Evolutionary conservation across 805 yeast species (phyloP).

Genomic region (Ogataea kodamae): DNA sequence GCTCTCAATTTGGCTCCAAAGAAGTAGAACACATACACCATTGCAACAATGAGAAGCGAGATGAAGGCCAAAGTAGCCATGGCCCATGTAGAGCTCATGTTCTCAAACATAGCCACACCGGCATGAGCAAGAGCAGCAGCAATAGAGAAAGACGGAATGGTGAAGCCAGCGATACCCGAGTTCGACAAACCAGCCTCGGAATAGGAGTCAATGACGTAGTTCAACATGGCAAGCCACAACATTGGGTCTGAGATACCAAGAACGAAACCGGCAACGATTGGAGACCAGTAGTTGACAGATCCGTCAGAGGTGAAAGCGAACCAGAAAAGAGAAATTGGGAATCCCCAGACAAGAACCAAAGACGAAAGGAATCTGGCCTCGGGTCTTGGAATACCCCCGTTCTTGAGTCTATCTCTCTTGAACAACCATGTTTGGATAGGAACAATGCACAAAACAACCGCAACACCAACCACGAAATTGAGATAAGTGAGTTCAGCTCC

Average conservation of each 20-base stretch:
- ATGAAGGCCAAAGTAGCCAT: constrained; percentile 34
- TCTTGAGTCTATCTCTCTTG: constrained; percentile 29
- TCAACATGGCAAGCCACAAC: constrained; percentile 36
- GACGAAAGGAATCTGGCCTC: constrained; percentile 35
- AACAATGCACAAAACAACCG: constrained; percentile 26
- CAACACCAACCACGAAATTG: constrained; percentile 35
- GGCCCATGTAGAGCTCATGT: constrained; percentile 36
- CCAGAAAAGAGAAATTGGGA: constrained; percentile 36
- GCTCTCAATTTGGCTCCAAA: constrained; percentile 32
- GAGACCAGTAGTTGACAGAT: constrained; percentile 33
- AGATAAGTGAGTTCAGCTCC: constrained; percentile 34
- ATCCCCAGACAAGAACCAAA: constrained; percentile 35
- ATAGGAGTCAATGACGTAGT: constrained; percentile 34
- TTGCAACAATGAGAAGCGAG: constrained; percentile 31
- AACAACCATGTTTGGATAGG: constrained; percentile 34
- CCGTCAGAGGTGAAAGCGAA: constrained; percentile 35
- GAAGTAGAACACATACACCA: constrained; percentile 34
- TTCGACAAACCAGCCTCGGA: constrained; percentile 32
- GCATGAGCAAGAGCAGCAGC: constrained; percentile 37
- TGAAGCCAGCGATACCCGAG: constrained; percentile 37
- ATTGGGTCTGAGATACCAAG: constrained; percentile 34
- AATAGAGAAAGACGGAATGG: constrained; percentile 36
- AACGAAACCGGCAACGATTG: constrained; percentile 33
- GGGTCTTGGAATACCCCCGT: constrained; percentile 34
- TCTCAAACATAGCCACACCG: constrained; percentile 37